Conservation (phyloP, 2,329 filamentous ascomycete species). For the Aspergillus sp. region DNA sequence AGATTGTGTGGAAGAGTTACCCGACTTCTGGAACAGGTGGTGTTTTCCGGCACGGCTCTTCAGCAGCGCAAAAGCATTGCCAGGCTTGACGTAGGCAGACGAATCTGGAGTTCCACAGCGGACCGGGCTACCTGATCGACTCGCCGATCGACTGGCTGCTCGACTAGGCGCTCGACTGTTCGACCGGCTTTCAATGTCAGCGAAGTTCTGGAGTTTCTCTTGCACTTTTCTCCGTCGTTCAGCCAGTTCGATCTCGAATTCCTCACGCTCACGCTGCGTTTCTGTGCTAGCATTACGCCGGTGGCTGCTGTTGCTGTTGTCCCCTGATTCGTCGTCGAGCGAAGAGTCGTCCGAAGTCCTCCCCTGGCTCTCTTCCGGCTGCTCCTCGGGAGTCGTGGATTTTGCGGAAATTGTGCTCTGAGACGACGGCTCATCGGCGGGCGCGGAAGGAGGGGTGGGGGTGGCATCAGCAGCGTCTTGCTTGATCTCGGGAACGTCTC, state of each 20-base stretch:
- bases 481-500: not conserved
- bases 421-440: not conserved
- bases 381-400: not conserved
- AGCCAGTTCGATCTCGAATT: constrained; percentile 43
- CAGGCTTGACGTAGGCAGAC: constrained; percentile 23
- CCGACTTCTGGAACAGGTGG: constrained; percentile 29
- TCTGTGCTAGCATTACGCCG: constrained; percentile 41
- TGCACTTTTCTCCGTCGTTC: constrained; percentile 43
- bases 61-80: constrained; percentile 40
- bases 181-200: constrained; percentile 38
- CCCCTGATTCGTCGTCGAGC: constrained; percentile 45
- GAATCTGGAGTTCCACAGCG: constrained; percentile 28
- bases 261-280: constrained; percentile 43
- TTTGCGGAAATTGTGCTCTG: not conserved
- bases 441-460: not conserved
- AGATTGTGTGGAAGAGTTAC: constrained; percentile 31
- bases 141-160: not conserved
- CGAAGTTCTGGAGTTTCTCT: constrained; percentile 40
- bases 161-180: constrained; percentile 34
- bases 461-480: constrained; percentile 13
- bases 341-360: constrained; percentile 15
- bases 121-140: constrained; percentile 34
- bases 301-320: constrained; percentile 22
- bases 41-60: constrained; percentile 37
- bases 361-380: not conserved